phyloP scores from a whole-genome alignment of 768 basidiomycete species.

The Pisolithus tinctorius region DNA sequence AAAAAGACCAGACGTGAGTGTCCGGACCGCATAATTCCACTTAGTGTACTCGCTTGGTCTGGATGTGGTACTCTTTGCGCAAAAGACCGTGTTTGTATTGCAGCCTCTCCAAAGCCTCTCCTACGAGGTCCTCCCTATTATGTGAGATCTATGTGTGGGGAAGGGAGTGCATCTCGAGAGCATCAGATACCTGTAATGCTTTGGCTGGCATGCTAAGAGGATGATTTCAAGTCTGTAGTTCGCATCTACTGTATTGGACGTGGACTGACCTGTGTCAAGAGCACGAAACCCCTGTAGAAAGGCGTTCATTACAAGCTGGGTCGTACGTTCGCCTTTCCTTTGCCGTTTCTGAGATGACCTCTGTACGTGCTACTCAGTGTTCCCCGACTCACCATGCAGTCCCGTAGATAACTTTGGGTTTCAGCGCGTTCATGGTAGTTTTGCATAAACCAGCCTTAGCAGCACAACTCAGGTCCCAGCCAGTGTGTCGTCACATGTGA shows the following conservation, averaged over 20 bases:
- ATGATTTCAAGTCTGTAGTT: background rate
- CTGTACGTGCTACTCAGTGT: background rate
- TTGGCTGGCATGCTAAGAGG: conserved; percentile 55
- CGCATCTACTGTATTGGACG: background rate
- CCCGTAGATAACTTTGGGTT: conserved; percentile 49
- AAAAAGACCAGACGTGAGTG: background rate
- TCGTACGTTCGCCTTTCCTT: conserved; percentile 76
- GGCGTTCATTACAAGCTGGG: conserved; percentile 61
- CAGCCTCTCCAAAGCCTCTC: conserved; percentile 57
- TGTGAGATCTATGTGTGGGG: background rate
- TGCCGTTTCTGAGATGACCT: background rate
- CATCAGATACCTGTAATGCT: conserved; percentile 54
- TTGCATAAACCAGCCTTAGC: background rate
- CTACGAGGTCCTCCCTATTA: conserved; percentile 71
- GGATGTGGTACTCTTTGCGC: conserved; percentile 67
- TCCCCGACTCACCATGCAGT: conserved; percentile 46
- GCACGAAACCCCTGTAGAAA: conserved; percentile 73
- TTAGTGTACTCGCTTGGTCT: conserved; percentile 57
- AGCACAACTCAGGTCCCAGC: background rate
- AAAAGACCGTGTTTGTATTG: conserved; percentile 51
- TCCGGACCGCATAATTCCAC: background rate
- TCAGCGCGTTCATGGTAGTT: conserved; percentile 24
- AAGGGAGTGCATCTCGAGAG: background rate
- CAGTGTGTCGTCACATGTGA: too few relatives aligned
- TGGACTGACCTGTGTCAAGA: conserved; percentile 67